A percentile compares a stretch with the other conserved stretches of the same genome.
Evolutionary conservation across 805 yeast species (phyloP).

Genomic region (Candida silvatica): DNA sequence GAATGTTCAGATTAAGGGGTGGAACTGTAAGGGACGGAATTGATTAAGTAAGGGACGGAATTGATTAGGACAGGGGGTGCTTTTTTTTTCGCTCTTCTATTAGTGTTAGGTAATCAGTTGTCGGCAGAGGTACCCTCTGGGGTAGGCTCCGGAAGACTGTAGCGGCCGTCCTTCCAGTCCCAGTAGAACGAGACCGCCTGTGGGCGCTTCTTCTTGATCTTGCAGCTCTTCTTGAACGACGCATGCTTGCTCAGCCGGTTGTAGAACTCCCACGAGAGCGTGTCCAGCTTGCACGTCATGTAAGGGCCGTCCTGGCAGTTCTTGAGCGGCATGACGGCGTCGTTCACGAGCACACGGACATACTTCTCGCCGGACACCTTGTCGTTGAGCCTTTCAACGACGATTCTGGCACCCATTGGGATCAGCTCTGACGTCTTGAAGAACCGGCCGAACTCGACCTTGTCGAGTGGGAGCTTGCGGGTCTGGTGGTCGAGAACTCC

Average conservation of each 20-base stretch:
- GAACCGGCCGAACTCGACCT: slow-evolving; percentile 34
- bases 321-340: slow-evolving; percentile 44
- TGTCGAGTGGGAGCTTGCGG: slow-evolving; percentile 29
- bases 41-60: no score
- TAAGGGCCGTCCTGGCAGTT: slow-evolving; percentile 45
- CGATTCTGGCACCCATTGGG: slow-evolving; percentile 51
- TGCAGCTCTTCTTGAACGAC: slow-evolving; percentile 10
- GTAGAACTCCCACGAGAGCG: slow-evolving; percentile 8
- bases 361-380: slow-evolving; percentile 18
- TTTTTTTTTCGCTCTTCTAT: no score
- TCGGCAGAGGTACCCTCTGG: no score
- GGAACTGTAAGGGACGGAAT: no score
- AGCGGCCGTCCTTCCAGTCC: slow-evolving; percentile 13
- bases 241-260: slow-evolving; percentile 5
- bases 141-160: no score
- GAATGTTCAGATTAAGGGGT: no score
- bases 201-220: slow-evolving; percentile 10
- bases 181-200: slow-evolving; percentile 18
- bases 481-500: slow-evolving; percentile 40
- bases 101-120: no score
- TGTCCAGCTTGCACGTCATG: slow-evolving; percentile 29
- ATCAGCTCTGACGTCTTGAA: slow-evolving; percentile 36
- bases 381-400: slow-evolving; percentile 39
- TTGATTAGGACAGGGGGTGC: no score
- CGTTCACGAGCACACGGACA: slow-evolving; percentile 43